Base-by-base conservation (phyloP, 768 basidiomycete species). In the Tephrocybe sp. region DNA sequence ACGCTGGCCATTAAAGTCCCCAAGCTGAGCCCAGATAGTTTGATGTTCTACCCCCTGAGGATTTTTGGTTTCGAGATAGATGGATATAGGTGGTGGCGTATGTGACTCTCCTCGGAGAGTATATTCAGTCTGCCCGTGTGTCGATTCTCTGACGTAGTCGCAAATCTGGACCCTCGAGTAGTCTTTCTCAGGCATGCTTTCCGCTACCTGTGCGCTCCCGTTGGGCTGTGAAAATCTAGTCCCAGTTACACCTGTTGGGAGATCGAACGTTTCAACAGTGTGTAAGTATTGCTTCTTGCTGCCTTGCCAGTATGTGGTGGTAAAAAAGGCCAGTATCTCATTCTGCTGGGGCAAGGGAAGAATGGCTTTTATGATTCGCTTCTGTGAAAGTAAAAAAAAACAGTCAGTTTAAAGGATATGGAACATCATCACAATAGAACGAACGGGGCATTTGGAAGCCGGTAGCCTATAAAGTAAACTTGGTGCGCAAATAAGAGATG, bases 251-350 rank as follows among this genome's bases (percentile, higher is more conserved):
- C n/a, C n/a, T n/a, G n/a, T n/a, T n/a, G n/a, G n/a, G n/a, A n/a
- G n/a, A n/a, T n/a, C n/a, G n/a, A n/a, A n/a, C n/a, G n/a, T n/a
- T n/a, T n/a, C n/a, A n/a, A n/a, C n/a, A n/a, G n/a, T n/a, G n/a
- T n/a, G n/a, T n/a, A n/a, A n/a, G n/a, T n/a, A n/a, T n/a, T n/a
- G n/a, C n/a, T n/a, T n/a, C n/a, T n/a, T n/a, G n/a, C n/a, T 25
- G 36, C 6, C 36, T 48, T 23, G n/a, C 33, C 37, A 18, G 3
- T 21, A 76, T 54, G 3, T 69, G 66, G 29, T 83, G 79, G 39
- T 82, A 69, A 45, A 82, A 67, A 18, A 84, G 64, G 11, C n/a
- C n/a, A n/a, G n/a, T n/a, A 84, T 62, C 45, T 79, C 70, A 8
- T 67, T 64, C 58, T 84, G 82, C 12, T 66, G 63, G 2, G 81